These are phyloP conservation scores for Elaeis guineensis DNA, from an alignment of 176 grass and related monocot species.

Conservation along the genomic window DNA sequence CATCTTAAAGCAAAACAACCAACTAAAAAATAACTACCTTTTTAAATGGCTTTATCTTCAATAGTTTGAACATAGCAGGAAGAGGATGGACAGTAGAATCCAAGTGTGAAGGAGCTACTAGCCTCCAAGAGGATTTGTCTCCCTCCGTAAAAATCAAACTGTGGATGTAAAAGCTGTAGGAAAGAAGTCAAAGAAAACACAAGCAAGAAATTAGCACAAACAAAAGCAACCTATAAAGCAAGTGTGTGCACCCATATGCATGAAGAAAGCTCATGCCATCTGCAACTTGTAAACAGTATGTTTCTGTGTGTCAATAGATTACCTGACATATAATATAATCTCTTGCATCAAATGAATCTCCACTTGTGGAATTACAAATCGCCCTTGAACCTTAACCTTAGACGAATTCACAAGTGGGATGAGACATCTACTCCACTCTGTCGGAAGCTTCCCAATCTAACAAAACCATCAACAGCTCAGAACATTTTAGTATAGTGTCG, in stretches of 20 bases:
- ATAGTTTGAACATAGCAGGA: constrained; percentile 39
- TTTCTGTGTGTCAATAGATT: not conserved
- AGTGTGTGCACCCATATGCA: no score
- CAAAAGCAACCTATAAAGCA: no score
- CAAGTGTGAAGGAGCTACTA: constrained; percentile 14
- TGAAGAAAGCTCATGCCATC: no score
- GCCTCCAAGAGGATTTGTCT: constrained; percentile 35
- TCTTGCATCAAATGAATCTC: constrained; percentile 75
- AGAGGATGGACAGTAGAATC: constrained; percentile 52
- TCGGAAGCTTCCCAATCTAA: constrained; percentile 66
- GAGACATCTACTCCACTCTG: constrained; percentile 62
- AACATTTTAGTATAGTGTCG: no score
- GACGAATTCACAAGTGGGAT: constrained; percentile 71
- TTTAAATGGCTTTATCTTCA: constrained; percentile 46
- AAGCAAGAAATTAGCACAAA: not conserved
- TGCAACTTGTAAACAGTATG: no score
- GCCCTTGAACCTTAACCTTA: constrained; percentile 65
- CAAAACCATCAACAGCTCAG: not conserved
- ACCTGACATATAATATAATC: constrained; percentile 66
- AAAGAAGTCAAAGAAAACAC: not conserved
- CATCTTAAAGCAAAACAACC: not conserved
- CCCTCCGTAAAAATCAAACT: constrained; percentile 48
- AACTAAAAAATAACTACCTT: constrained; percentile 29
- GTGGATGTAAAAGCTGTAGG: constrained; percentile 70
- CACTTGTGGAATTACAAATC: constrained; percentile 28